A percentile compares a stretch with the other conserved stretches of the same genome.
Conservation (phyloP, 768 basidiomycete species). For the Xerocomellus intermedius region DNA sequence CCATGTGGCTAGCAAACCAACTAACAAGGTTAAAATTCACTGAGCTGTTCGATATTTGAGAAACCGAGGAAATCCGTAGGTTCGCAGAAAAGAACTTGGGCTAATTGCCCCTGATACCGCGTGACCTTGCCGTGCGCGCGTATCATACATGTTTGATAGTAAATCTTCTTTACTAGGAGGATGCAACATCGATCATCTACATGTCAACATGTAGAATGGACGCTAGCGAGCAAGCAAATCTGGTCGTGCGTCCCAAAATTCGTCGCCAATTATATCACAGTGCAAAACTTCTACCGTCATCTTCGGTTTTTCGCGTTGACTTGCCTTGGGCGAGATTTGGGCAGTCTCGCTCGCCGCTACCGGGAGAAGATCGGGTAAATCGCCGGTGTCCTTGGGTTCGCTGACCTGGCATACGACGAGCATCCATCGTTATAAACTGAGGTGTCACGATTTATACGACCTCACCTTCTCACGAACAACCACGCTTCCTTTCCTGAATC, state of each 20-base stretch:
- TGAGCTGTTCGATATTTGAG: too few relatives aligned
- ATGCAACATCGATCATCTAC: not conserved
- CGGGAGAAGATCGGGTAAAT: not conserved
- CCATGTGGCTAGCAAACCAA: too few relatives aligned
- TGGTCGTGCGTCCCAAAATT: conserved; percentile 72
- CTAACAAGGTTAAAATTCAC: too few relatives aligned
- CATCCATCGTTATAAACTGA: not conserved
- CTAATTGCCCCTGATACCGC: too few relatives aligned
- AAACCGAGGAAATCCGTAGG: too few relatives aligned
- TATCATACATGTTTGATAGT: too few relatives aligned
- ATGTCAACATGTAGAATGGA: not conserved
- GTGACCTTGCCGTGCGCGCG: too few relatives aligned
- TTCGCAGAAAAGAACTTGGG: too few relatives aligned
- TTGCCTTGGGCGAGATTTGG: conserved; percentile 24
- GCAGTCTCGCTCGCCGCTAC: not conserved
- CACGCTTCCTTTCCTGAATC: conserved; percentile 84
- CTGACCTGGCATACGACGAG: not conserved
- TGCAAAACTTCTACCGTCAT: conserved; percentile 62
- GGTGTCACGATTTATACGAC: not conserved
- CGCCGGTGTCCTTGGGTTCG: not conserved
- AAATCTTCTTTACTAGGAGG: too few relatives aligned
- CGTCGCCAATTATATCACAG: conserved; percentile 80
- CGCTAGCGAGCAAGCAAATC: conserved; percentile 41
- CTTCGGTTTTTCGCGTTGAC: conserved; percentile 35
- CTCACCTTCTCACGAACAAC: conserved; percentile 65